phyloP scores from a whole-genome alignment of 352 stramenopile species.

The Achlya hypogyna region DNA sequence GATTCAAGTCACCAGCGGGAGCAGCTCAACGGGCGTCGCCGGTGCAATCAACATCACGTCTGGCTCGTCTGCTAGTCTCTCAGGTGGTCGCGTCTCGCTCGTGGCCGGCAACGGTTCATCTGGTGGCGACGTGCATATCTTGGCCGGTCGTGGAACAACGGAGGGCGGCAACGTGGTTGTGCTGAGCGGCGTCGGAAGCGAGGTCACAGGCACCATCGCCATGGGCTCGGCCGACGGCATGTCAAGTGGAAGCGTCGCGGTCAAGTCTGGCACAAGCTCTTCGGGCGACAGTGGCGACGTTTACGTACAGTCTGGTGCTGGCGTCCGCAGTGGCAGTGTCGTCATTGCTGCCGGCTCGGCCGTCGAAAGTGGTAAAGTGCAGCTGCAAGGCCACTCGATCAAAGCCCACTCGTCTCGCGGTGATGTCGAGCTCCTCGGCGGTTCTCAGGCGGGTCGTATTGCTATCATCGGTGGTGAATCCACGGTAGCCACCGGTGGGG shows the following conservation, averaged over 20 bases:
- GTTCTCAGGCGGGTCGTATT: not conserved
- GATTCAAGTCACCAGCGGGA: not conserved
- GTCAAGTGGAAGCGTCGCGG: slow-evolving; percentile 15
- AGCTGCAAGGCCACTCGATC: not conserved
- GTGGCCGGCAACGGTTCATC: not conserved
- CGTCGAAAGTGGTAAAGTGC: not conserved
- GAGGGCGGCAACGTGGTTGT: slow-evolving; percentile 22
- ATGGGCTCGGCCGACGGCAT: slow-evolving; percentile 22
- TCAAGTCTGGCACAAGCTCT: not conserved
- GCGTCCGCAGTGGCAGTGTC: not conserved
- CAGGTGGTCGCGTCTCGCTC: not conserved
- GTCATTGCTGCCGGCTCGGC: not conserved
- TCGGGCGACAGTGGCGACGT: slow-evolving; percentile 25
- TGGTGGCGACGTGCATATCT: slow-evolving; percentile 12
- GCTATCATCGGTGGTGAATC: not conserved
- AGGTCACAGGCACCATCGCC: not conserved
- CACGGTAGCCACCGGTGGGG: not conserved
- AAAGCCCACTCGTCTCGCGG: not conserved
- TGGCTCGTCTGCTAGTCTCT: not conserved
- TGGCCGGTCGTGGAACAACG: slow-evolving; percentile 19
- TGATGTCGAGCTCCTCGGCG: not conserved
- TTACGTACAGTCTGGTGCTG: slow-evolving; percentile 22
- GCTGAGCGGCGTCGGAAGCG: slow-evolving; percentile 4
- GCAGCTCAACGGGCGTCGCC: not conserved
- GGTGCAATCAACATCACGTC: not conserved